A percentile compares a stretch with the other conserved stretches of the same genome.
phyloP scores from a whole-genome alignment of 106 monocot species.

The Dendrobium nobile region DNA sequence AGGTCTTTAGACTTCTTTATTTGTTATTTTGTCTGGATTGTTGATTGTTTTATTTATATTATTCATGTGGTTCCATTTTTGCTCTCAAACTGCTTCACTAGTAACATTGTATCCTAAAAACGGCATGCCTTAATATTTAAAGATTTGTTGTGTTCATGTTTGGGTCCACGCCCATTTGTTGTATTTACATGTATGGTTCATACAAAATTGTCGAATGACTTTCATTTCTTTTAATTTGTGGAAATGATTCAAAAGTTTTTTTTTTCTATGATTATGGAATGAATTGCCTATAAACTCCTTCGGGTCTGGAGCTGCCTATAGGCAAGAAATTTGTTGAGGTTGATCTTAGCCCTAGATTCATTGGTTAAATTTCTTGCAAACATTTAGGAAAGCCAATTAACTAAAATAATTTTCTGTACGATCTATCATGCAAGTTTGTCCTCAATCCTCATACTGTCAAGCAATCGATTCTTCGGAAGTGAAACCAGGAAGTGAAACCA shows the following conservation, averaged over 20 bases:
- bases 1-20: neutral
- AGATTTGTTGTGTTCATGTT: neutral
- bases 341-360: neutral
- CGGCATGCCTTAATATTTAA: neutral
- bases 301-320: neutral
- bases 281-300: neutral
- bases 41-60: neutral
- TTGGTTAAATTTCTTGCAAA: neutral
- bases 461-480: neutral
- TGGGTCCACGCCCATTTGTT: neutral
- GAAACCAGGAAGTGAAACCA: neutral
- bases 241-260: neutral
- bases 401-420: neutral
- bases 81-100: neutral
- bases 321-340: neutral
- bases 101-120: neutral
- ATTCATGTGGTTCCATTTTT: neutral
- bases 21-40: neutral
- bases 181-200: neutral
- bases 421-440: neutral
- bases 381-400: neutral
- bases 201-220: neutral
- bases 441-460: neutral
- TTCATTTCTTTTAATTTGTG: neutral
- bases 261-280: neutral